These are phyloP conservation scores for Trichophyton rubrum DNA, from an alignment of 2,329 filamentous ascomycete genomes.

Conservation along the genomic window DNA sequence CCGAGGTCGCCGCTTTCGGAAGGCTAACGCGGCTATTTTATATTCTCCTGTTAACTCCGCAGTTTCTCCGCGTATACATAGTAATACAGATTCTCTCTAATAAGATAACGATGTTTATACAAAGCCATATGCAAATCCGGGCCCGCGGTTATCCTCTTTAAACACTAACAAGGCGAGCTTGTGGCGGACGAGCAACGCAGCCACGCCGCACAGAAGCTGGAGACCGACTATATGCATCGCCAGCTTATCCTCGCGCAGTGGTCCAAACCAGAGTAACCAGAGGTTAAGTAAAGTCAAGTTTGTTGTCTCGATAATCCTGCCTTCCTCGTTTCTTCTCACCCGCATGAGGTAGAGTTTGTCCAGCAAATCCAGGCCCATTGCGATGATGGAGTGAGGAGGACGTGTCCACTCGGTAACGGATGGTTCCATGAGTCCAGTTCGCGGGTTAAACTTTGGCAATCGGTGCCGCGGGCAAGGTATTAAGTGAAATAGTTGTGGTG, in stretches of 20 bases:
- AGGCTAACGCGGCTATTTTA: not conserved
- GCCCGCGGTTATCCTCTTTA: conserved; percentile 61
- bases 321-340: conserved; percentile 54
- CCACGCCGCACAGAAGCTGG: conserved; percentile 62
- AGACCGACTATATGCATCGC: conserved; percentile 68
- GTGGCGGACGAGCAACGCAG: conserved; percentile 76
- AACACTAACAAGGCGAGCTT: conserved; percentile 78
- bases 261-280: conserved; percentile 91
- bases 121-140: conserved; percentile 12
- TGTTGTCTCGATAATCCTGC: conserved; percentile 62
- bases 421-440: conserved; percentile 73
- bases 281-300: conserved; percentile 93
- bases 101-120: not conserved
- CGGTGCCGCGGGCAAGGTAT: conserved; percentile 89
- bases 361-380: conserved; percentile 53
- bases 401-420: conserved; percentile 66
- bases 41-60: not conserved
- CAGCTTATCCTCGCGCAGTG: conserved; percentile 73
- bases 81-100: not conserved
- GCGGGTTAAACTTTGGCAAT: conserved; percentile 74
- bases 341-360: conserved; percentile 55
- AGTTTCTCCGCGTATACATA: too few species aligned
- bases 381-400: conserved; percentile 56
- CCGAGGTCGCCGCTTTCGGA: conserved; percentile 1
- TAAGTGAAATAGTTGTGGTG: conserved; percentile 78